Evolutionary conservation across 805 yeast species (phyloP).

Genomic region (Lachancea quebecensis): DNA sequence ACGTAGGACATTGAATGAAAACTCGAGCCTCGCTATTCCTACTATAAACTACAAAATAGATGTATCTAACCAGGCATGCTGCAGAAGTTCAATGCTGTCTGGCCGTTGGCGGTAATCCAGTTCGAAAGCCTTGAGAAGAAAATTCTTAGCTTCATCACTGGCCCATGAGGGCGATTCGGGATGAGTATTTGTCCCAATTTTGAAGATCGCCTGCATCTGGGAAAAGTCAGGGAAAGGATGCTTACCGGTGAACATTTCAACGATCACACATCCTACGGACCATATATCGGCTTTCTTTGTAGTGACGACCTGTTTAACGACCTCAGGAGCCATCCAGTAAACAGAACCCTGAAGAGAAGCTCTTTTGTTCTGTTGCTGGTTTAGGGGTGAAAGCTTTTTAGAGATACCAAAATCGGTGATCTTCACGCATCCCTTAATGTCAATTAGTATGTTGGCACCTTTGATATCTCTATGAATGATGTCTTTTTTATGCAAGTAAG

Average conservation of each 20-base stretch:
- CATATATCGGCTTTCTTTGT: conserved; percentile 94
- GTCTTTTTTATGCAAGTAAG: conserved; percentile 64
- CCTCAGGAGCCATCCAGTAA: conserved; percentile 99
- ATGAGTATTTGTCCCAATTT: conserved; percentile 76
- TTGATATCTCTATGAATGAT: conserved; percentile 84
- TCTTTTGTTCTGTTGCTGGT: conserved; percentile 41
- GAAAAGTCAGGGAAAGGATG: conserved; percentile 94
- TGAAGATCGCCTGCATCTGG: conserved; percentile 95
- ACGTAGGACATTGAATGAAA: too few species aligned
- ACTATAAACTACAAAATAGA: conserved; percentile 9
- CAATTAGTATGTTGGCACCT: conserved; percentile 81
- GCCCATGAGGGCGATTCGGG: conserved; percentile 77
- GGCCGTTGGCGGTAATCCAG: conserved; percentile 70
- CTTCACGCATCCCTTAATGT: conserved; percentile 72
- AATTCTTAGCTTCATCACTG: conserved; percentile 59
- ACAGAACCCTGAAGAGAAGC: conserved; percentile 91
- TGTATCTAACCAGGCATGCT: conserved; percentile 38
- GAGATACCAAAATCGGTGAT: conserved; percentile 86
- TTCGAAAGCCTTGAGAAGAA: conserved; percentile 62
- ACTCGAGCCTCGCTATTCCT: too few species aligned
- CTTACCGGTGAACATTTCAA: conserved; percentile 92
- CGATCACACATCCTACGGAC: conserved; percentile 91
- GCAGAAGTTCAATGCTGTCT: conserved; percentile 59
- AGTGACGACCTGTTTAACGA: conserved; percentile 85
- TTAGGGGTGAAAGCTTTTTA: conserved; percentile 53